Conservation (phyloP, 305 asterid genomes). For the Solanum hybrid region DNA sequence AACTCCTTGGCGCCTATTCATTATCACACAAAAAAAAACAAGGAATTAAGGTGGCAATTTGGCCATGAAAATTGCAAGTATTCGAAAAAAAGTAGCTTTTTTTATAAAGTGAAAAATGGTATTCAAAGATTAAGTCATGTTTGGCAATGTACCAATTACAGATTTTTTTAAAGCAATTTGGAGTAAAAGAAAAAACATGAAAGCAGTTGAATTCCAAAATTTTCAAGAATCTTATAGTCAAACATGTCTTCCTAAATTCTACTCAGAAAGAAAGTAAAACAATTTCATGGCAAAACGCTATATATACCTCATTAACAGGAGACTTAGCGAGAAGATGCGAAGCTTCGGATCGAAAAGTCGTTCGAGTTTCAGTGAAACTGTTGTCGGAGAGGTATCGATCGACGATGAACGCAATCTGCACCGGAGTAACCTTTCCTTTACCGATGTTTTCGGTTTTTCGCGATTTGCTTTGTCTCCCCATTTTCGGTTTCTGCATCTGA, state of each 20-base stretch:
- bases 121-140: neutral
- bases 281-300: too few species aligned
- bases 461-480: conserved; percentile 59
- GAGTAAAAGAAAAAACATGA: neutral
- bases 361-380: conserved; percentile 26
- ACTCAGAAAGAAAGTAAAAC: too few species aligned
- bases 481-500: conserved; percentile 6
- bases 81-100: neutral
- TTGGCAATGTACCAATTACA: neutral
- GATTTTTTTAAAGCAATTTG: neutral
- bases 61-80: neutral
- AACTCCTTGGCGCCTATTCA: conserved; percentile 57
- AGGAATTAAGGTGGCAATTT: neutral
- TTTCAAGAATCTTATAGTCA: too few species aligned
- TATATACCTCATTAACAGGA: conserved; percentile 26
- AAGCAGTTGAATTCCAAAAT: too few species aligned
- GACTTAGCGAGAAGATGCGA: neutral
- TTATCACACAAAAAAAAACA: neutral
- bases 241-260: too few species aligned
- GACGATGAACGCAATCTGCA: conserved; percentile 88
- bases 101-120: neutral
- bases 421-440: conserved; percentile 75
- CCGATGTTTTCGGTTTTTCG: conserved; percentile 49
- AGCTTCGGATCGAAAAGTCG: neutral
- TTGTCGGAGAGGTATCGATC: conserved; percentile 88